These are phyloP conservation scores for Sugiyamaella qingdaonensis DNA, from an alignment of 805 yeast species.

Conservation along the genomic window DNA sequence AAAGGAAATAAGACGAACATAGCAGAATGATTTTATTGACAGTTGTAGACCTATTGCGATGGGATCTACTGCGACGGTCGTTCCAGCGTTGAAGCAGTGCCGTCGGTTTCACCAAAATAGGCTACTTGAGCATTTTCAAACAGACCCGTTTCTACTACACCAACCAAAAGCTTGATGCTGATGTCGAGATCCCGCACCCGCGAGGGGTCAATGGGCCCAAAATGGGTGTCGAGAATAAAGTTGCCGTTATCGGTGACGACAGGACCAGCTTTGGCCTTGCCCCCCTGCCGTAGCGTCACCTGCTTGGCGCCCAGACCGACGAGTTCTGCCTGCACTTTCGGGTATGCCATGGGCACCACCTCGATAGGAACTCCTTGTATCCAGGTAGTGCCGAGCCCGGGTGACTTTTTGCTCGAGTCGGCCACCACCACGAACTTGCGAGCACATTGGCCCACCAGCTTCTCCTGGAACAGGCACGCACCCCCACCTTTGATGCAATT, in stretches of 20 bases:
- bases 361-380: conserved; percentile 91
- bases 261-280: conserved; percentile 93
- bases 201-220: conserved; percentile 59
- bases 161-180: conserved; percentile 69
- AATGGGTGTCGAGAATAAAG: conserved; percentile 88
- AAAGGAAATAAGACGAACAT: too few relatives aligned
- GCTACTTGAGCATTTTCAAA: conserved; percentile 72
- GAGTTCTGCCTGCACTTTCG: conserved; percentile 66
- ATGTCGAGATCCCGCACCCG: conserved; percentile 52
- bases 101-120: conserved; percentile 85
- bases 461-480: conserved; percentile 95
- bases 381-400: conserved; percentile 76
- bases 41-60: too few relatives aligned
- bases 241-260: conserved; percentile 94
- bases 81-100: conserved; percentile 40
- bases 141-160: conserved; percentile 95
- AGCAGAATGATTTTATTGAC: too few relatives aligned
- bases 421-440: conserved; percentile 81
- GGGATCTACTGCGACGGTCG: neutral
- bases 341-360: conserved; percentile 84
- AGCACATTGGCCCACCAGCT: conserved; percentile 81
- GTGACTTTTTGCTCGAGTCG: conserved; percentile 80
- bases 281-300: conserved; percentile 76
- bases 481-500: conserved; percentile 98
- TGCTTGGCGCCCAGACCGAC: conserved; percentile 56